Base-by-base conservation (phyloP, 1,139 yeast species). In the Kodamaea arcana region DNA sequence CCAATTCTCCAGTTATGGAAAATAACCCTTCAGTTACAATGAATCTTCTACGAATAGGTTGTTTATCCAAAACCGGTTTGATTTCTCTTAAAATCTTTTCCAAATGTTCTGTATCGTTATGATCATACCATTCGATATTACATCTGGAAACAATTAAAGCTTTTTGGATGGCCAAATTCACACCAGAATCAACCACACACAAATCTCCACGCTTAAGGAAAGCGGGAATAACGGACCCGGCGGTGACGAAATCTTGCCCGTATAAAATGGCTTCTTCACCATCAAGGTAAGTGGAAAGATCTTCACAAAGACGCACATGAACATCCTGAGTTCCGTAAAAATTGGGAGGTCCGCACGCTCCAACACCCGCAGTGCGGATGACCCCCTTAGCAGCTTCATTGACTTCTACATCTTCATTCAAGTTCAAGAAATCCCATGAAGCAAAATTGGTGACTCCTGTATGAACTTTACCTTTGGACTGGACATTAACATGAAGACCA, bases 271-370 rank as follows among this genome's bases (percentile, higher is more conserved):
- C 80, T 40, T 75, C 75, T 45, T 86, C 95, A 5, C 86, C 73
- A 17, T 83, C 88, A 45, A 90, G 74, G 51, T 80, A 92, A 25
- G 64, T 58, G 7, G 96, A 80, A 44, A 92, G 64, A 45, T 80
- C 83, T 48, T 80, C 80, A 57, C 90, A 95, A 43, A 87, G 71
- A 48, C 83, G 71, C 40, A 81, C 82, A 53, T 92, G 98, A 24
- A 82, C 88, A 55, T 88, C 97, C 60, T 88, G 97, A 44, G 92
- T 84, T 41, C 98, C 99, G 59, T 90, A 92, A 51, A 92, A 92
- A 41, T 95, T 95, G 28, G 97, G 95, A 3, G 99, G 97, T 20
- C 97, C 97, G 68, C 99, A 92, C 1, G 97, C 94, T 44, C 99
- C 98, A 33, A 92, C 97, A 52, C 99, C 99, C 39, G 84, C 79